Base-by-base conservation (phyloP, 768 basidiomycete genomes). In the Porphyrellus cyaneotinctus region DNA sequence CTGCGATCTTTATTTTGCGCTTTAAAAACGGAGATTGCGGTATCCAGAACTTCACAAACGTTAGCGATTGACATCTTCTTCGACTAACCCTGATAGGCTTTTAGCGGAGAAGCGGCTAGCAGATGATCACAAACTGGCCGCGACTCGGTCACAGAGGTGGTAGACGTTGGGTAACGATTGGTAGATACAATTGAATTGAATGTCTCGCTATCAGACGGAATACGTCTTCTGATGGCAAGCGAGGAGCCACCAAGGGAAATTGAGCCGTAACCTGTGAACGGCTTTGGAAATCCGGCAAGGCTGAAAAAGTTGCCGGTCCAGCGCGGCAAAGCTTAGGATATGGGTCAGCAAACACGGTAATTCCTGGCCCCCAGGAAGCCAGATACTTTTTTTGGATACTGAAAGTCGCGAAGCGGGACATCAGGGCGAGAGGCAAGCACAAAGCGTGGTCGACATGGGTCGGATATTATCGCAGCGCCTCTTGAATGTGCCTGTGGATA, bases 11-110 rank as follows among this genome's bases (percentile, higher is more conserved):
- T 51, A 28, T 53, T 49, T 30, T 57, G 53, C 52, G 51, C 53
- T 53, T 58, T 24, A 47, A 53, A 49, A 47, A 60, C 68, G 68
- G 68, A 71, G 68, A 69, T 69, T 69, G 64, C 68, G 68, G 68
- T 62, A 66, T 57, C 64, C 26, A 56, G 53, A 49, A 52, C 54
- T 46, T 39, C 38, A 45, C 56, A 58, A 65, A 67, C 52, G 61
- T 66, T 67, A 65, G 55, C 69, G 65, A 60, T 54, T 26, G 52
- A 32, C 33, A 15, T 47, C 44, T 56, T 57, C 57, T 60, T 57
- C 57, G 54, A 52, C 63, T 63, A 49, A 56, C 58, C 54, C 46
- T 68, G 68, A 69, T 69, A 69, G 68, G 68, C 68, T 59, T 69
- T 69, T 60, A 28, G 53, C 68, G 68, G 68, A 66, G 60, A 60